These are phyloP conservation scores for Cladophialophora carrionii DNA, from an alignment of 2,329 filamentous ascomycete species.

Conservation along the genomic window DNA sequence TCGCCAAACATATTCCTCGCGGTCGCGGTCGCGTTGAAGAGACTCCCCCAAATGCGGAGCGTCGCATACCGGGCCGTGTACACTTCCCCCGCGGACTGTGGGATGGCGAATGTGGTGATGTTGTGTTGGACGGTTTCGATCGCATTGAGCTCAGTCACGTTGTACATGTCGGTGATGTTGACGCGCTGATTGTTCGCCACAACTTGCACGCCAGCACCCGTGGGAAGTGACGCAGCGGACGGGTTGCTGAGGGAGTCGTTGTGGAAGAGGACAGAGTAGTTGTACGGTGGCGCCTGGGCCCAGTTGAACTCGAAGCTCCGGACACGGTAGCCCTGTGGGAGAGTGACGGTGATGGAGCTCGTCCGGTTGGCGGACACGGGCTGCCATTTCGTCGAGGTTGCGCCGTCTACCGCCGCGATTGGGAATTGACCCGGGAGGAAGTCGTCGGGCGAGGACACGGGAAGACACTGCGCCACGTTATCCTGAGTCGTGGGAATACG, in stretches of 20 bases:
- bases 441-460: conserved; percentile 52
- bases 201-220: conserved; percentile 8
- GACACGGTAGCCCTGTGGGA: conserved; percentile 45
- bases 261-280: conserved; percentile 60
- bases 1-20: conserved; percentile 44
- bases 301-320: conserved; percentile 62
- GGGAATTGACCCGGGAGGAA: conserved; percentile 70
- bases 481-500: conserved; percentile 57
- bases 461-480: conserved; percentile 68
- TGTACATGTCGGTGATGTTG: conserved; percentile 46
- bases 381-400: conserved; percentile 69
- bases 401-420: conserved; percentile 67
- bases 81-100: conserved; percentile 37
- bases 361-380: conserved; percentile 56
- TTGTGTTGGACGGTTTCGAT: conserved; percentile 48
- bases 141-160: conserved; percentile 42
- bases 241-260: conserved; percentile 48
- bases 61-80: conserved; percentile 49
- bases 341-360: conserved; percentile 61
- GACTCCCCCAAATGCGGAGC: conserved; percentile 47
- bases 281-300: conserved; percentile 59
- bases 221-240: conserved; percentile 32
- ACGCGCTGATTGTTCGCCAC: conserved; percentile 42
- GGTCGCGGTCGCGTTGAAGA: conserved; percentile 45
- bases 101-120: conserved; percentile 42